Evolutionary conservation across 176 grass and related monocot species (phyloP).

Genomic region (Cymbopogon citratus): DNA sequence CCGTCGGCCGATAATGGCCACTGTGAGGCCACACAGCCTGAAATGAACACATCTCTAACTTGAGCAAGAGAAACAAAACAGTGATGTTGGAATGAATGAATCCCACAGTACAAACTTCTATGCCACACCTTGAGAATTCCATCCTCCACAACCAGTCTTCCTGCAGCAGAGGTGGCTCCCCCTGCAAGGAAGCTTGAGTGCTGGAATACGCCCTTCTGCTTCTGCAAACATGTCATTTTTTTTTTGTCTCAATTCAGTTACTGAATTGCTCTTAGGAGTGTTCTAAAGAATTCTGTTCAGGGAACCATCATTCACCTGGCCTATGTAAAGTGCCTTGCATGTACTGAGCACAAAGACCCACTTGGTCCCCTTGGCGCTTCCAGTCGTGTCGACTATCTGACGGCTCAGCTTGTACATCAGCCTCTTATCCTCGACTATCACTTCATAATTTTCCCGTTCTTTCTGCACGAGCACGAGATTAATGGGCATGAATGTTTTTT

Average conservation of each 20-base stretch:
- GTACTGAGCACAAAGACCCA: constrained; percentile 94
- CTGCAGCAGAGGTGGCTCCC: constrained; percentile 68
- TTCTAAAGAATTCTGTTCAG: neutral
- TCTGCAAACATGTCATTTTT: constrained; percentile 31
- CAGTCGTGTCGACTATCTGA: constrained; percentile 44
- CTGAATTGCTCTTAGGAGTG: neutral
- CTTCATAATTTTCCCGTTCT: constrained; percentile 78
- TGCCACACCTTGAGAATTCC: constrained; percentile 56
- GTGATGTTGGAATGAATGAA: neutral
- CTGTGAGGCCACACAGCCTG: constrained; percentile 74
- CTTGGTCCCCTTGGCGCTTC: constrained; percentile 39
- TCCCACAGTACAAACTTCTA: neutral
- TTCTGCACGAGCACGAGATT: constrained; percentile 38
- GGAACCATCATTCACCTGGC: constrained; percentile 34
- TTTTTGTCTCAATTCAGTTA: neutral
- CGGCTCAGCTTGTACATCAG: constrained; percentile 60
- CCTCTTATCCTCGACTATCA: constrained; percentile 52
- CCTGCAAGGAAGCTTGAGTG: constrained; percentile 88
- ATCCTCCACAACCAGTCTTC: constrained; percentile 50
- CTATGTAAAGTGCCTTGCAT: constrained; percentile 59
- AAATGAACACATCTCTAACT: neutral
- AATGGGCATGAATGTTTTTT: neutral
- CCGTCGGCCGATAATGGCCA: constrained; percentile 63
- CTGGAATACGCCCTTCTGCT: constrained; percentile 64
- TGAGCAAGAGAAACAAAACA: neutral